These are phyloP conservation scores for Podaxis sp. DNA, from an alignment of 768 basidiomycete genomes.

Conservation along the genomic window DNA sequence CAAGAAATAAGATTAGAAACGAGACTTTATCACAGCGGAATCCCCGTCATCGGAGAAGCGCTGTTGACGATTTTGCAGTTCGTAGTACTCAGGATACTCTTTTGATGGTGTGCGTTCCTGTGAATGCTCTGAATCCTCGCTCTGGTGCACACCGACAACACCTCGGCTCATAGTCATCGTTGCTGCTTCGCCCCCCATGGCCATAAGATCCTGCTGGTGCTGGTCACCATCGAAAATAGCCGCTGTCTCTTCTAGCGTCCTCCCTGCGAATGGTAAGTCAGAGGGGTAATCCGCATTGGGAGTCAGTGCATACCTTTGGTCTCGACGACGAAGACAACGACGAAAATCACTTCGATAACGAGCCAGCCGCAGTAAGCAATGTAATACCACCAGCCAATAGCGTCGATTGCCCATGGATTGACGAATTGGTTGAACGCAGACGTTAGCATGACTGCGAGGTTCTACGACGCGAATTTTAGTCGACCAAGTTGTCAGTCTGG, in stretches of 20 bases:
- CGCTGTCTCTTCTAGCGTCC: slow-evolving; percentile 74
- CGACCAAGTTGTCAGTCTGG: not conserved
- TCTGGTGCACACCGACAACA: slow-evolving; percentile 20
- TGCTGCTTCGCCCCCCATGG: slow-evolving; percentile 51
- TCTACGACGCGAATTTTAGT: slow-evolving; percentile 34
- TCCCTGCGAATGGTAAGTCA: slow-evolving; percentile 32
- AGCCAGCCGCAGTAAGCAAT: slow-evolving; percentile 68
- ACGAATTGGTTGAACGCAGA: slow-evolving; percentile 80
- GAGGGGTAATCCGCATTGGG: not conserved
- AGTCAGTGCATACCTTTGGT: slow-evolving; percentile 48
- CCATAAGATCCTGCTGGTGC: slow-evolving; percentile 40
- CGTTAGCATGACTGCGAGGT: slow-evolving; percentile 60
- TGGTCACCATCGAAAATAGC: slow-evolving; percentile 68
- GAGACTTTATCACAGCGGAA: slow-evolving; percentile 9
- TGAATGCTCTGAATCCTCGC: slow-evolving; percentile 3
- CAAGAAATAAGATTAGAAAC: slow-evolving; percentile 3
- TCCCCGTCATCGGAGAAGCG: slow-evolving; percentile 11
- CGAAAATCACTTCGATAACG: slow-evolving; percentile 57
- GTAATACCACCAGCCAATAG: slow-evolving; percentile 61
- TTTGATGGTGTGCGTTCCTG: slow-evolving; percentile 12
- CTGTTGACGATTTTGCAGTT: slow-evolving; percentile 13
- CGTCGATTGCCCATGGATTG: slow-evolving; percentile 71
- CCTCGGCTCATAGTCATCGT: slow-evolving; percentile 34
- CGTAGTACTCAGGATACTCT: slow-evolving; percentile 19
- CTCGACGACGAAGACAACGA: slow-evolving; percentile 56